phyloP scores from a whole-genome alignment of 441 rosid genomes.

The Sinapis alba region DNA sequence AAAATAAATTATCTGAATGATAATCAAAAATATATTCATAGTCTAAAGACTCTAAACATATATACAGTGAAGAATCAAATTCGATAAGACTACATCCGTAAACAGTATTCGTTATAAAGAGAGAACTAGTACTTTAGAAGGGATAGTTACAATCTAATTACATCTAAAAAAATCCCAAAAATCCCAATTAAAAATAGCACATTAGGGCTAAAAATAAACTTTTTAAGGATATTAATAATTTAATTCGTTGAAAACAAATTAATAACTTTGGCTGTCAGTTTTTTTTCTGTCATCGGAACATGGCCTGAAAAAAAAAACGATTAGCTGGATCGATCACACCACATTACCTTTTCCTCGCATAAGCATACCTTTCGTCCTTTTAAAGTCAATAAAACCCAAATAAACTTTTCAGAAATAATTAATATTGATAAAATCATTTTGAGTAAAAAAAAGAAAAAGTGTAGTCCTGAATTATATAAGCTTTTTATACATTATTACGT shows the following conservation, averaged over 20 bases:
- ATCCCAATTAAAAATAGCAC: background rate
- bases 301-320: slow-evolving; percentile 47
- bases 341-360: slow-evolving; percentile 19
- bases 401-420: slow-evolving; percentile 31
- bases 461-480: slow-evolving; percentile 31
- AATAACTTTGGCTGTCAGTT: slow-evolving; percentile 52
- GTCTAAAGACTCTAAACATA: background rate
- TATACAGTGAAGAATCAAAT: background rate
- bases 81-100: background rate
- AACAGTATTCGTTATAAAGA: background rate
- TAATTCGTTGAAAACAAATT: slow-evolving; percentile 39
- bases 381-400: slow-evolving; percentile 50
- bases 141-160: slow-evolving; percentile 18
- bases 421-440: slow-evolving; percentile 32
- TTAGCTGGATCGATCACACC: slow-evolving; percentile 55
- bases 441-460: slow-evolving; percentile 34
- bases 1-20: background rate
- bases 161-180: slow-evolving; percentile 14
- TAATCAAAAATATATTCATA: background rate
- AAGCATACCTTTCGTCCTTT: slow-evolving; percentile 47
- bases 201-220: slow-evolving; percentile 71
- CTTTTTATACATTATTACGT: slow-evolving; percentile 22
- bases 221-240: slow-evolving; percentile 50
- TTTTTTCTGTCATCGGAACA: slow-evolving; percentile 41
- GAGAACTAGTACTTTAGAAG: background rate